Evolutionary conservation across 306 rosid species (phyloP), one percentile per base, ranked within the genome.

Genomic region (Sicyos edulis): DNA sequence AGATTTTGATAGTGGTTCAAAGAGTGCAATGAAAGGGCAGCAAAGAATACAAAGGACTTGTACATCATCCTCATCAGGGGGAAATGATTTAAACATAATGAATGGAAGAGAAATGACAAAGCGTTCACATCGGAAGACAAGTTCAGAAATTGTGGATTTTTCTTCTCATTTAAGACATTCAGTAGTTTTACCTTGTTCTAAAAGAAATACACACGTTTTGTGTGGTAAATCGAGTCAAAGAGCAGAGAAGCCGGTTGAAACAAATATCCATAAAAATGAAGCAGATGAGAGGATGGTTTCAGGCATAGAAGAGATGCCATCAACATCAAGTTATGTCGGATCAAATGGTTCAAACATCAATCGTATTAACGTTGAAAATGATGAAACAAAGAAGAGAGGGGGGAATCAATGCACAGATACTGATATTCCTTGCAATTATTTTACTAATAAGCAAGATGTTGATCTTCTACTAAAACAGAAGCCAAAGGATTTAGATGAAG

Each of bases 381-480:
- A 13, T 64, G 82, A 80, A 83, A 68, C 77, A 62, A 76, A 82
- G 83, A 78, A 69, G 56, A 80, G 73, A 74, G 78, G 58, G 73
- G 78, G 73, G 47, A 72, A 71, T 67, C 80, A 24, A 32, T 77
- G 76, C 10, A 26, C 82, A 22, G 82, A 77, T 71, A 66, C n/a
- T 37, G 81, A 85, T 74, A 40, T 34, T 72, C 78, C 66, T 79
- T 51, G 77, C 60, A 76, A 74, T 19, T 73, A 78, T 67, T 64
- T 53, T 59, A 70, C 72, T 45, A 50, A 70, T 53, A 78, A 75
- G 65, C 82, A 84, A 34, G 77, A 82, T 64, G 86, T 80, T 61
- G 75, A 83, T 62, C 92, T 82, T 70, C 84, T 70, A n/a, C 88
- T 86, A 0, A 81, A 80, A 53, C 80, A 70, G 19, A 76, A 74